These are phyloP conservation scores for Skeletonema menzelii DNA, from an alignment of 108 stramenopile species.

Conservation along the genomic window DNA sequence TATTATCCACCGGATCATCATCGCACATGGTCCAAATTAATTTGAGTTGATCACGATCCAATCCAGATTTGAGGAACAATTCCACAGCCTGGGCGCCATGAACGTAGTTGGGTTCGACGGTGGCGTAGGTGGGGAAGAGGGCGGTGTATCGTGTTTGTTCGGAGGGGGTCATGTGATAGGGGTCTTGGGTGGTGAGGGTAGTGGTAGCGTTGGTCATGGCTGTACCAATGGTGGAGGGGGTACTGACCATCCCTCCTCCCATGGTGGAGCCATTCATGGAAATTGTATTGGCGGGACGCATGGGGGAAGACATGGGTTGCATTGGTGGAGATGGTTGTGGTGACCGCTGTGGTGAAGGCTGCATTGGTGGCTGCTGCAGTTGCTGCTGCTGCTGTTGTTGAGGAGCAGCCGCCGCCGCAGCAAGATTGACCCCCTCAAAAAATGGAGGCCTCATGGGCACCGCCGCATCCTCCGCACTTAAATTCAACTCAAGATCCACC, in stretches of 20 bases:
- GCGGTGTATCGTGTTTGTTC: conserved; percentile 84
- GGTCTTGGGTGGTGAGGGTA: conserved; percentile 67
- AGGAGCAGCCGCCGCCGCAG: not conserved
- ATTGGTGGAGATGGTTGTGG: conserved; percentile 15
- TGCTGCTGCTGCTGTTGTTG: not conserved
- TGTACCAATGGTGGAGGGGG: not conserved
- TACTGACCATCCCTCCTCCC: not conserved
- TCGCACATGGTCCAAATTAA: conserved; percentile 91
- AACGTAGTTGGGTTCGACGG: conserved; percentile 76
- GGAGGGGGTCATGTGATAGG: conserved; percentile 75
- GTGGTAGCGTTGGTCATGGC: not conserved
- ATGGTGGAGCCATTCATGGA: not conserved
- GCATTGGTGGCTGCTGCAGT: conserved; percentile 6
- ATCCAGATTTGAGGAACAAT: conserved; percentile 83
- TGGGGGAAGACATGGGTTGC: conserved; percentile 11
- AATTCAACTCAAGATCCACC: conserved; percentile 56
- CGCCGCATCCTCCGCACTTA: conserved; percentile 39
- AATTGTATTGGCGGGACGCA: conserved; percentile 8
- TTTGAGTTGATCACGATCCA: conserved; percentile 45
- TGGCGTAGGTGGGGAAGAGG: conserved; percentile 83
- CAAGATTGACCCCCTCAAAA: conserved; percentile 68
- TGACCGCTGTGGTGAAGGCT: conserved; percentile 9
- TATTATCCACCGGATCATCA: conserved; percentile 86
- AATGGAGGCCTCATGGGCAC: conserved; percentile 49
- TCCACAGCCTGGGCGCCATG: conserved; percentile 87